phyloP scores from a whole-genome alignment of 2,329 filamentous ascomycete genomes.

The Apiospora malaysiana region DNA sequence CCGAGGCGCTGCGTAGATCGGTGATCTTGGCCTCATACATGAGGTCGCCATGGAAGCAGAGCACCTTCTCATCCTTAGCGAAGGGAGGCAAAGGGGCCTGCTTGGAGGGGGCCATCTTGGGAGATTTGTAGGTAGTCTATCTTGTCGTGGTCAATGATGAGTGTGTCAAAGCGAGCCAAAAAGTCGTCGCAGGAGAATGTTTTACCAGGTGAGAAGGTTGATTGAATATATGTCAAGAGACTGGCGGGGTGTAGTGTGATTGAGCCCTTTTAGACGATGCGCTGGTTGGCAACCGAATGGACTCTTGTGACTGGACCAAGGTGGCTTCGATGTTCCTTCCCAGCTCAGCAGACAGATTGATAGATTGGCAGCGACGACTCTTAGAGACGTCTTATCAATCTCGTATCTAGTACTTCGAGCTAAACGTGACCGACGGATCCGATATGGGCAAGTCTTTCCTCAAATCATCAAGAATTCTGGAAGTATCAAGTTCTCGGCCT shows the following conservation, averaged over 20 bases:
- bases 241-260: background rate
- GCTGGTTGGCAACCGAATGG: background rate
- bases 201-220: background rate
- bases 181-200: background rate
- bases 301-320: background rate
- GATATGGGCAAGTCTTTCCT: background rate
- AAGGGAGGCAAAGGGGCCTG: slow-evolving; percentile 54
- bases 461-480: background rate
- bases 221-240: background rate
- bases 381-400: background rate
- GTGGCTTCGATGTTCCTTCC: background rate
- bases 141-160: slow-evolving; percentile 20
- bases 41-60: slow-evolving; percentile 97
- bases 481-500: background rate
- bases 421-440: background rate
- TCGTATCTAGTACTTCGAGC: background rate
- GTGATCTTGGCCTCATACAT: slow-evolving; percentile 97
- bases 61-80: slow-evolving; percentile 86
- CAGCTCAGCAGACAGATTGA: background rate
- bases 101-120: slow-evolving; percentile 46
- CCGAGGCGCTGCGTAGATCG: slow-evolving; percentile 59
- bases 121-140: slow-evolving; percentile 12
- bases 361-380: background rate
- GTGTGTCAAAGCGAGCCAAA: background rate
- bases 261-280: background rate